Evolutionary conservation across 78 protist genomes (phyloP).

Genomic region (Monosiga brevicollis): DNA sequence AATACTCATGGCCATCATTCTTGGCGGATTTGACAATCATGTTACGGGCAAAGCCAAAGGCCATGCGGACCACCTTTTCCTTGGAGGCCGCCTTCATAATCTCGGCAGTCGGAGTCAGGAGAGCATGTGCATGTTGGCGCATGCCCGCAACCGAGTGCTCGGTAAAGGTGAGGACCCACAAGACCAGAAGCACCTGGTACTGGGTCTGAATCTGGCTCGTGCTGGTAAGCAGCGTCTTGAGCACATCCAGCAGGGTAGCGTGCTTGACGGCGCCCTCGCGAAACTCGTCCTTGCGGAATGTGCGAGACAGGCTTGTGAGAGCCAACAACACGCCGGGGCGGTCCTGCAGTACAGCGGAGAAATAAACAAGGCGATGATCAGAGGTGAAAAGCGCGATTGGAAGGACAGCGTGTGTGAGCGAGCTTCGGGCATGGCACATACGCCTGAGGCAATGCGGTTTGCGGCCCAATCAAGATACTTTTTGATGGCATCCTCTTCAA

Average conservation of each 20-base stretch:
- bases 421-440: no score
- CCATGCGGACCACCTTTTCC: not conserved
- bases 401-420: no score
- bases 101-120: not conserved
- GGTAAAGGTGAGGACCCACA: not conserved
- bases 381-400: no score
- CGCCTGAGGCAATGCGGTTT: no score
- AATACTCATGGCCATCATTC: not conserved
- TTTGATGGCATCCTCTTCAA: no score
- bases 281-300: no score
- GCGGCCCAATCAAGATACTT: no score
- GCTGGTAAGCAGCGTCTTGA: not conserved
- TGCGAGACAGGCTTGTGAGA: no score
- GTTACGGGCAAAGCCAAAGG: not conserved
- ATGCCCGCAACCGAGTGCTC: not conserved
- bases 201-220: not conserved
- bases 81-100: not conserved
- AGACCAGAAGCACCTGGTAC: not conserved
- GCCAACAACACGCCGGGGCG: no score
- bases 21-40: not conserved
- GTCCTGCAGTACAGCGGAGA: no score
- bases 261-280: no score
- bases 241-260: not conserved
- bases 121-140: not conserved
- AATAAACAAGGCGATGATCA: no score